Evolutionary conservation across 106 monocot genomes (phyloP), one percentile per base, ranked within the genome.

Genomic region (Dioscorea alata): DNA sequence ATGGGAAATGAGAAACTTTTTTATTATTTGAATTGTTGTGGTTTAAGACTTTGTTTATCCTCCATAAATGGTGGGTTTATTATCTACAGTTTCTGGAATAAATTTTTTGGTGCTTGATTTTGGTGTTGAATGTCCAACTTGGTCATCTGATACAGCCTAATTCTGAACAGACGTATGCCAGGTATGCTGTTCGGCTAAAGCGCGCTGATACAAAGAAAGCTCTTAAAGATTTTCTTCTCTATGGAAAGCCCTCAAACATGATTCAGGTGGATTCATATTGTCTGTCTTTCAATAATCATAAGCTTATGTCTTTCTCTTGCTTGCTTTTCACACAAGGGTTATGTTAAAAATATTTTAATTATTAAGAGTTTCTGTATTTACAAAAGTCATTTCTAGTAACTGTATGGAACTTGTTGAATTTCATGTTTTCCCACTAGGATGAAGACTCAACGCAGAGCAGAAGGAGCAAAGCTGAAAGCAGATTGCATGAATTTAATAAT

Each of bases 181-280:
- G 86, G 81, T 86, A 69, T 66, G 52, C 73, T 14, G 81, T 87
- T 63, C 90, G 81, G 51, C 74, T 84, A 61, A 90, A 84, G 79
- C 90, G 90, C 48, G 58, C 86, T 57, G 90, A 90, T 71, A 67
- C 86, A 71, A 90, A 82, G 65, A 71, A 57, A 33, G 86, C 90
- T 68, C 76, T 90, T 12, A 86, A 81, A 69, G 79, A 90, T 67
- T 72, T 85, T 69, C 79, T 85, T 71, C 72, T 85, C 34, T 67
- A 83, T 68, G 88, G 88, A 25, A 73, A 67, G 60, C 22, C 82
- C 50, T 69, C 82, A 23, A 68, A 58, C 19, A 2, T 56, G 1
- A 13, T 18, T 56, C 19, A 18, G 54, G 16, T 56, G 5, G 54
- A 19, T 14, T 56, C 13, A 12, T 48, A 18, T 22, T 33, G 23